A percentile compares a stretch with the other conserved stretches of the same genome.
Evolutionary conservation across 805 yeast genomes (phyloP).

Genomic region (Maudiozyma turicensis): DNA sequence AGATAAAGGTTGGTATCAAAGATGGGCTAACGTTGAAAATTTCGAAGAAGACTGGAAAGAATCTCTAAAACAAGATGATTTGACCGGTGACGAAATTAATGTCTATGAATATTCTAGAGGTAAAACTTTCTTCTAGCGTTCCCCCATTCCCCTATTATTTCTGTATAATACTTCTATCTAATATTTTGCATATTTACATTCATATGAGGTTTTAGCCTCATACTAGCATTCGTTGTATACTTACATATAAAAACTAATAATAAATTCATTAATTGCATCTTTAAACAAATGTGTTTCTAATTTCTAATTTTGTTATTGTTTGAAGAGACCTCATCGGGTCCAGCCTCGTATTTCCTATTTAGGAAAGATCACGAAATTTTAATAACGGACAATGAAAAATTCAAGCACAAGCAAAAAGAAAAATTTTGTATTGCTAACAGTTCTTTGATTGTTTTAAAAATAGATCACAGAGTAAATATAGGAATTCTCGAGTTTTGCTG

Average conservation of each 20-base stretch:
- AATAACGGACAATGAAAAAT: too few relatives aligned
- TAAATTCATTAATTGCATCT: background rate
- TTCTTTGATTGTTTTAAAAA: background rate
- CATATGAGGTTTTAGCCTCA: too few relatives aligned
- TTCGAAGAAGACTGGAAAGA: conserved; percentile 36
- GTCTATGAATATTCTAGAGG: conserved; percentile 10
- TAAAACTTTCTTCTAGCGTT: conserved; percentile 8
- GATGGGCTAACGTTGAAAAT: conserved; percentile 51
- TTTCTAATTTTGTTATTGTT: background rate
- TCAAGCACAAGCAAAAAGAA: background rate
- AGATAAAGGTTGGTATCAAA: conserved; percentile 53
- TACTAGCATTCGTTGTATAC: background rate
- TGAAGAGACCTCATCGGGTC: background rate
- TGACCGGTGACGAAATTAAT: conserved; percentile 11
- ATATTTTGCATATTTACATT: background rate
- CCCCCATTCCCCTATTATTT: background rate
- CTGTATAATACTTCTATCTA: background rate
- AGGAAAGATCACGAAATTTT: background rate
- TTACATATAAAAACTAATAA: background rate
- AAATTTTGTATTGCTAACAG: background rate
- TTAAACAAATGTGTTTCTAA: background rate
- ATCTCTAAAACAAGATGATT: conserved; percentile 11
- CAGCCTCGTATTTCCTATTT: background rate
- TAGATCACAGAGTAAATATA: background rate
- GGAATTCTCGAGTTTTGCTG: background rate